A percentile compares a stretch with the other conserved stretches of the same genome.
phyloP scores from a whole-genome alignment of 148 eudicot genomes.

The Vaccinium myrtillus region DNA sequence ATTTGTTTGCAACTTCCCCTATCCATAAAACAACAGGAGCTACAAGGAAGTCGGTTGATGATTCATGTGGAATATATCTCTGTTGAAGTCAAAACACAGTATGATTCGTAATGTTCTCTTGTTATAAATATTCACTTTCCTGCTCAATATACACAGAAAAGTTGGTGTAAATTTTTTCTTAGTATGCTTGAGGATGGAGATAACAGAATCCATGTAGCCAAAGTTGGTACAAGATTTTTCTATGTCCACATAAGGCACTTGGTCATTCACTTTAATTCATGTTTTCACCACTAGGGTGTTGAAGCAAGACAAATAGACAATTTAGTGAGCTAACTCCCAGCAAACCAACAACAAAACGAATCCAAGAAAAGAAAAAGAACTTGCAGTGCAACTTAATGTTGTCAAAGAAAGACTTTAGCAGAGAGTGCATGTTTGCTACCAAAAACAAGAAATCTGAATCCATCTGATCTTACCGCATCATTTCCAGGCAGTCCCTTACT shows the following conservation, averaged over 20 bases:
- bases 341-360: not conserved
- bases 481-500: constrained; percentile 60
- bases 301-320: not conserved
- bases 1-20: not conserved
- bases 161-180: not conserved
- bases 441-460: not conserved
- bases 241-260: not conserved
- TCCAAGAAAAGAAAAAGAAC: not conserved
- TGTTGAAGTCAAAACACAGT: too few species aligned
- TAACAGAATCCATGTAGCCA: not conserved
- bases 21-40: not conserved
- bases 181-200: not conserved
- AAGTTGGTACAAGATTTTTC: not conserved
- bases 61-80: too few species aligned
- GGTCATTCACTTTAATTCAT: not conserved
- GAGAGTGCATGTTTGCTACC: not conserved
- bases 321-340: not conserved
- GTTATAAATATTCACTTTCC: not conserved
- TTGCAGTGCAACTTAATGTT: not conserved
- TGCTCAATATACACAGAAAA: not conserved
- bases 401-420: not conserved
- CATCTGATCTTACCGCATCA: constrained; percentile 44
- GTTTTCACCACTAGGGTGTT: not conserved
- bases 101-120: not conserved
- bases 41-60: too few species aligned